Evolutionary conservation across 2,329 filamentous ascomycete genomes (phyloP).

Genomic region (Rhynchosporium agropyri): DNA sequence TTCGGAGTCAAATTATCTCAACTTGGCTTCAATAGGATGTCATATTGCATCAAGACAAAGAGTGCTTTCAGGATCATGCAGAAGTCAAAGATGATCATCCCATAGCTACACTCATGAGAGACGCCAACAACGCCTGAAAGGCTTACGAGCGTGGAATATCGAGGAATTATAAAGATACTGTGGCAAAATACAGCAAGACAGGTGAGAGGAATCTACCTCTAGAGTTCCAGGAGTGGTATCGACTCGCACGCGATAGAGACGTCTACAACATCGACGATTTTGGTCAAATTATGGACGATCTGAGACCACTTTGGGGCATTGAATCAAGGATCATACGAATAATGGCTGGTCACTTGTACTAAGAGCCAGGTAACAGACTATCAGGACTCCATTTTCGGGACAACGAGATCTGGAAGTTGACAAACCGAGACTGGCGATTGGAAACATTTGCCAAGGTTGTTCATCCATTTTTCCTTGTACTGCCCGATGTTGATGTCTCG

Average conservation of each 20-base stretch:
- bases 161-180: conserved; percentile 53
- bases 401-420: conserved; percentile 42
- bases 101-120: conserved; percentile 40
- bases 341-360: conserved; percentile 48
- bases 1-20: not conserved
- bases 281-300: conserved; percentile 64
- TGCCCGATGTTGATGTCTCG: conserved; percentile 68
- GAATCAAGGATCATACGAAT: conserved; percentile 43
- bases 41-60: conserved; percentile 34
- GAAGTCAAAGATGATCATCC: conserved; percentile 40
- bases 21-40: not conserved
- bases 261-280: conserved; percentile 65
- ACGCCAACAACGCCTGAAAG: conserved; percentile 40
- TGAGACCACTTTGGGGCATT: conserved; percentile 61
- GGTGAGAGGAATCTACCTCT: conserved; percentile 64
- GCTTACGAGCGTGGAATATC: conserved; percentile 45
- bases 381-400: conserved; percentile 41
- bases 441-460: conserved; percentile 46
- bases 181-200: conserved; percentile 56
- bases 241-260: conserved; percentile 53
- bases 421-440: conserved; percentile 46
- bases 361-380: conserved; percentile 31
- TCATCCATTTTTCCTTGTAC: conserved; percentile 49
- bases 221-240: conserved; percentile 63
- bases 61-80: conserved; percentile 35